Conservation (phyloP, 2,329 filamentous ascomycete genomes). For the Phialemonium atrogriseum region DNA sequence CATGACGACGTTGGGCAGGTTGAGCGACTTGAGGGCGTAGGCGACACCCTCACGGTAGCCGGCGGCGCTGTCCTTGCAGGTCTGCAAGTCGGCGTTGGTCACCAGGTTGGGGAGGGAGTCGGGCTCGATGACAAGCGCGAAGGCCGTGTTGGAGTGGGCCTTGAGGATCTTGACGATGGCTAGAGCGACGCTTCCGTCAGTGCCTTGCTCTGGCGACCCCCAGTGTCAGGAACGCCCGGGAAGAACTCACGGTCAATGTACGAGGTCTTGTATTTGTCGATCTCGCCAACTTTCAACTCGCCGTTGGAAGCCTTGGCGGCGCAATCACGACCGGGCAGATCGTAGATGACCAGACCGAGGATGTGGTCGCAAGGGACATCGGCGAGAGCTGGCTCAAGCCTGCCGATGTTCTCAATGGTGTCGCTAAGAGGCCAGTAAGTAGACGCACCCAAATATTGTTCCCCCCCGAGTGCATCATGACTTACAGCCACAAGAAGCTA, state of each 20-base stretch:
- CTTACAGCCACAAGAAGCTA: slow-evolving; percentile 31
- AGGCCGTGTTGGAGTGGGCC: slow-evolving; percentile 42
- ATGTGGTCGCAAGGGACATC: slow-evolving; percentile 28
- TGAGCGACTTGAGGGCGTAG: slow-evolving; percentile 47
- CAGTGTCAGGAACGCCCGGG: background rate
- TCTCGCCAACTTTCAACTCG: slow-evolving; percentile 47
- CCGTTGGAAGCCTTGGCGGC: slow-evolving; percentile 56
- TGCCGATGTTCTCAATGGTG: slow-evolving; percentile 27
- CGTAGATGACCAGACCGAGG: slow-evolving; percentile 49
- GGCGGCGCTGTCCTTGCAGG: slow-evolving; percentile 43
- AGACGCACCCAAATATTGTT: background rate
- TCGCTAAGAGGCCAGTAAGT: slow-evolving; percentile 16
- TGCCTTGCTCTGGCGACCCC: background rate
- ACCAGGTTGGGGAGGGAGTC: slow-evolving; percentile 56
- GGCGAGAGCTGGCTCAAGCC: slow-evolving; percentile 25
- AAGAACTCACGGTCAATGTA: slow-evolving; percentile 28
- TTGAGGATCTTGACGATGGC: slow-evolving; percentile 43
- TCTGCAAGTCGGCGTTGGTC: slow-evolving; percentile 46
- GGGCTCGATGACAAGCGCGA: slow-evolving; percentile 42
- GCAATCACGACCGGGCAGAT: slow-evolving; percentile 56
- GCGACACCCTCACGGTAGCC: slow-evolving; percentile 47
- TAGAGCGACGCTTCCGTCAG: slow-evolving; percentile 5
- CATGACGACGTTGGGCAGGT: slow-evolving; percentile 54
- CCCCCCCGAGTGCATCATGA: background rate
- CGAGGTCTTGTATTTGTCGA: slow-evolving; percentile 31